phyloP scores from a whole-genome alignment of 1,284 basidiomycete species.

The Ceratobasidium sp. region DNA sequence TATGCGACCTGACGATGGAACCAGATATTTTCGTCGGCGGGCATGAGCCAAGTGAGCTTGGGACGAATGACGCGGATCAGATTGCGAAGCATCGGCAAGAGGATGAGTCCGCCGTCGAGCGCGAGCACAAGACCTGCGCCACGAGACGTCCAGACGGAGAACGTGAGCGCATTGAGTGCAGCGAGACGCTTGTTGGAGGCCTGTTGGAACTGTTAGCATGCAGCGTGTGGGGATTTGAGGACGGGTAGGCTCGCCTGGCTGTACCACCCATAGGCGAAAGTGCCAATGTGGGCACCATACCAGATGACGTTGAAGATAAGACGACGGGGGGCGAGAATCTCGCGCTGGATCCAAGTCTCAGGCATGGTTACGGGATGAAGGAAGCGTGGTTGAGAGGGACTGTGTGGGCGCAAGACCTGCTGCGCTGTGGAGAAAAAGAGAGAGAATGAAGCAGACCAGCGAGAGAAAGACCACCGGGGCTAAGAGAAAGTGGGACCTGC shows the following conservation, averaged over 20 bases:
- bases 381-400: constrained; percentile 48
- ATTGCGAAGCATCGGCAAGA: constrained; percentile 86
- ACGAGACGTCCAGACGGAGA: constrained; percentile 84
- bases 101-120: constrained; percentile 80
- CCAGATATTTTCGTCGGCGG: constrained; percentile 86
- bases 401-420: constrained; percentile 48
- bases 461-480: constrained; percentile 34
- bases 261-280: constrained; percentile 82
- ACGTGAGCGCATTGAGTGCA: constrained; percentile 76
- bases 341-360: constrained; percentile 70
- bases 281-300: constrained; percentile 71
- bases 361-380: constrained; percentile 54
- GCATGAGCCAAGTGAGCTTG: constrained; percentile 76
- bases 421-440: constrained; percentile 38
- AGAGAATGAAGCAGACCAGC: constrained; percentile 42
- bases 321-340: constrained; percentile 67
- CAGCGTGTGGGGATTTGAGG: too few species aligned
- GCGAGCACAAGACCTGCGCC: constrained; percentile 87
- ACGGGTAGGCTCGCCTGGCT: constrained; percentile 64
- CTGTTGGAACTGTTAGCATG: constrained; percentile 51
- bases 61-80: constrained; percentile 81
- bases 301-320: constrained; percentile 77
- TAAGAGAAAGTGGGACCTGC: constrained; percentile 39
- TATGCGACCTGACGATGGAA: constrained; percentile 92
- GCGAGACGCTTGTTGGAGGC: constrained; percentile 66